These are phyloP conservation scores for Albugo candida DNA, from an alignment of 352 stramenopile genomes.

Conservation along the genomic window DNA sequence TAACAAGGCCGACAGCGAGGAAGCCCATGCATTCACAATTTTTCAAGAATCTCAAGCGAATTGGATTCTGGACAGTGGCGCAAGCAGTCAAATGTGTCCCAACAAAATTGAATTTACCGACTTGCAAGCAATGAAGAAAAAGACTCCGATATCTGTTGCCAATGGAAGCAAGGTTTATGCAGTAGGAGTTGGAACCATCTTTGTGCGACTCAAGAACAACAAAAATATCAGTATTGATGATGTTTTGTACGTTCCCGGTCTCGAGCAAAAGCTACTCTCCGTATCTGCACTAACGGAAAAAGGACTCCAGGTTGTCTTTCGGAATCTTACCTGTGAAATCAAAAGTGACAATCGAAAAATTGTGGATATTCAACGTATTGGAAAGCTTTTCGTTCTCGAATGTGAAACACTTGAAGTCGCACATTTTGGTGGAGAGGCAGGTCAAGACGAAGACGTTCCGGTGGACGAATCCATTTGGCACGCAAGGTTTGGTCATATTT, in stretches of 20 bases:
- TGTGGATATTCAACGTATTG: too few species aligned
- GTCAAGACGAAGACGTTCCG: too few species aligned
- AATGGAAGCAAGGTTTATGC: constrained; percentile 6
- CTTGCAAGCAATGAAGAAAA: neutral
- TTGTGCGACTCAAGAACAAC: neutral
- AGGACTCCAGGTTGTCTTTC: neutral
- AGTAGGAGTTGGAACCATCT: constrained; percentile 4
- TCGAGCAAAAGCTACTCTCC: constrained; percentile 10
- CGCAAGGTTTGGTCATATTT: too few species aligned
- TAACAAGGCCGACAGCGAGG: neutral
- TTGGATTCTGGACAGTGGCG: constrained; percentile 11
- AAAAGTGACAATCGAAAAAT: too few species aligned
- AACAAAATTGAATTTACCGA: constrained; percentile 4
- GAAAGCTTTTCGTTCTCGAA: too few species aligned
- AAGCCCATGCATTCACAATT: neutral
- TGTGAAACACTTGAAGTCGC: too few species aligned
- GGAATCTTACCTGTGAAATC: too few species aligned
- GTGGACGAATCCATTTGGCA: too few species aligned
- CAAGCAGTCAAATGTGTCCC: constrained; percentile 10
- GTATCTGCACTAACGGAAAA: neutral
- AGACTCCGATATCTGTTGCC: constrained; percentile 5
- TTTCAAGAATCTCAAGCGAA: neutral
- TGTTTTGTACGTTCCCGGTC: constrained; percentile 9
- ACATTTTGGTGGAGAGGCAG: too few species aligned
- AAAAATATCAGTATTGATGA: constrained; percentile 6